Percentiles rank a stretch among this genome's conserved stretches.
phyloP scores from a whole-genome alignment of 2,329 filamentous ascomycete species.

The Xylaria sp. region DNA sequence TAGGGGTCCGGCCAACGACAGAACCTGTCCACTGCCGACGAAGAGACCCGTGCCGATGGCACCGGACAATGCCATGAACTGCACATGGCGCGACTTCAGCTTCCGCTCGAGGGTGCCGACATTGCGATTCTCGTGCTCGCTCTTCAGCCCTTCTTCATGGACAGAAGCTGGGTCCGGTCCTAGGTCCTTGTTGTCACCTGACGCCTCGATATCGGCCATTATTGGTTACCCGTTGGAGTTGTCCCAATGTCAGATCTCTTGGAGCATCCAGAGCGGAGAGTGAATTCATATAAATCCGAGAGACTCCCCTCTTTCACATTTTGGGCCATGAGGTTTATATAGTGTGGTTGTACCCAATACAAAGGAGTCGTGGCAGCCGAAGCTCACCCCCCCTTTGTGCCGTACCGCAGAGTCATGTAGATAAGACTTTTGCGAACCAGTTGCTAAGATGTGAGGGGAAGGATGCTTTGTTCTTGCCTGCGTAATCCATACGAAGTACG shows the following conservation, averaged over 20 bases:
- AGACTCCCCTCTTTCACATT: background rate
- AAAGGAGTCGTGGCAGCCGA: background rate
- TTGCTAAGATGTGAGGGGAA: slow-evolving; percentile 5
- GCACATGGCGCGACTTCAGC: slow-evolving; percentile 38
- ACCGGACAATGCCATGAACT: slow-evolving; percentile 46
- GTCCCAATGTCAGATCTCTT: background rate
- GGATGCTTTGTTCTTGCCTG: background rate
- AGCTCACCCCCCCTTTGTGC: background rate
- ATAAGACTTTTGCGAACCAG: background rate
- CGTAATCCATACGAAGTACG: background rate
- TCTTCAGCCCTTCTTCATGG: slow-evolving; percentile 24
- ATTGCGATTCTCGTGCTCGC: slow-evolving; percentile 29
- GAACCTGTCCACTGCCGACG: slow-evolving; percentile 39
- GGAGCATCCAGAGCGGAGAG: background rate
- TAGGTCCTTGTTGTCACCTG: slow-evolving; percentile 10
- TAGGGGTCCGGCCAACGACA: slow-evolving; percentile 39
- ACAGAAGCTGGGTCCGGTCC: slow-evolving; percentile 7
- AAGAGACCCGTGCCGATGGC: slow-evolving; percentile 44
- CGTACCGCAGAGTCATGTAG: background rate
- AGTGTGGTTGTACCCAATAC: background rate
- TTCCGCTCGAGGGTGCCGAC: slow-evolving; percentile 35
- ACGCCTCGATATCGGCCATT: slow-evolving; percentile 27
- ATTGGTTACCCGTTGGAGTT: background rate
- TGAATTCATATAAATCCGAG: too few species aligned
- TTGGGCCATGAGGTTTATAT: background rate